phyloP scores from a whole-genome alignment of 2,329 filamentous ascomycete genomes.

The Grosmannia penicillata region DNA sequence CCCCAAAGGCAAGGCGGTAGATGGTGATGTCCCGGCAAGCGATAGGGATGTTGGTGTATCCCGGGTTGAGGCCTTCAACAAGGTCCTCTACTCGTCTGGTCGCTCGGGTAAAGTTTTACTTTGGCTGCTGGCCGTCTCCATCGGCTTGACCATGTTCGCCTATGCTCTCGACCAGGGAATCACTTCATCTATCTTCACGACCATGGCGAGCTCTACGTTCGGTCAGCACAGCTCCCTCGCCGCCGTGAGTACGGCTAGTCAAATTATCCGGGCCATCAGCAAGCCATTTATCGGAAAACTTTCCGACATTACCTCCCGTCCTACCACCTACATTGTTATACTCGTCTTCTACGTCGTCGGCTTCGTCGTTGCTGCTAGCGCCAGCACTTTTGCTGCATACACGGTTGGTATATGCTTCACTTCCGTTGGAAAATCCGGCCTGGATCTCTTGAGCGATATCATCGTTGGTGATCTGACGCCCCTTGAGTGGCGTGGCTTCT shows the following conservation, averaged over 20 bases:
- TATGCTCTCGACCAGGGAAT: conserved; percentile 24
- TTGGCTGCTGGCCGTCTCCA: conserved; percentile 23
- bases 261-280: conserved; percentile 23
- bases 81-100: conserved; percentile 23
- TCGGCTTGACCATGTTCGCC: conserved; percentile 20
- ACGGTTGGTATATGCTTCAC: conserved; percentile 22
- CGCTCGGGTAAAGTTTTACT: conserved; percentile 14
- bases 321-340: conserved; percentile 23
- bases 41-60: conserved; percentile 15
- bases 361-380: conserved; percentile 20
- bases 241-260: conserved; percentile 18
- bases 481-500: conserved; percentile 22
- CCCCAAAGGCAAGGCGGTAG: too few relatives aligned
- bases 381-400: conserved; percentile 18
- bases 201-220: conserved; percentile 20
- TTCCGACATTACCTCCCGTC: conserved; percentile 22
- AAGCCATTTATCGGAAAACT: conserved; percentile 24
- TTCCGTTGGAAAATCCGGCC: conserved; percentile 21
- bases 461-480: conserved; percentile 22
- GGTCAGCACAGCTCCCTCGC: conserved; percentile 17
- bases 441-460: conserved; percentile 21
- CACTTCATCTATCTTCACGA: conserved; percentile 19
- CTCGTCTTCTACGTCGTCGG: conserved; percentile 22
- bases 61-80: conserved; percentile 23
- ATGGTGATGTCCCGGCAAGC: too few relatives aligned